These are phyloP conservation scores for Paramecium biaurelia DNA, from an alignment of 73 alveolate species.

Conservation along the genomic window DNA sequence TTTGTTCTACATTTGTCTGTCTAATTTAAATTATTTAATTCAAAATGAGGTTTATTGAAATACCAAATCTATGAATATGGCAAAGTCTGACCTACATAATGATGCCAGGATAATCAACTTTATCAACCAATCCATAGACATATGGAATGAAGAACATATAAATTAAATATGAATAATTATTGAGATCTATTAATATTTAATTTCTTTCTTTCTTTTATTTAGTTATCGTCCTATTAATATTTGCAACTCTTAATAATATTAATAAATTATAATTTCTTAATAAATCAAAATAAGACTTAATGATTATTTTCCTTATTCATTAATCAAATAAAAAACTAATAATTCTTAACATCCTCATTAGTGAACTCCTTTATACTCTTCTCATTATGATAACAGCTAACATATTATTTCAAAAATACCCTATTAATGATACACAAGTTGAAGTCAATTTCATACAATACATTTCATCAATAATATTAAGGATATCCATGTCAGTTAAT, in stretches of 20 bases:
- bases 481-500: conserved; percentile 4
- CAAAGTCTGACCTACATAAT: no score
- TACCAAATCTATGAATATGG: conserved; percentile 64
- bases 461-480: neutral
- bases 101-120: no score
- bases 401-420: neutral
- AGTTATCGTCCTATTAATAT: no score
- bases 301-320: neutral
- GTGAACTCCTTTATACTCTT: neutral
- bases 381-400: conserved; percentile 30
- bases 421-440: neutral
- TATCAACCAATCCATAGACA: no score
- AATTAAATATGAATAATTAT: no score
- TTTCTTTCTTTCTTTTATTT: no score
- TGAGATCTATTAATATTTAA: no score
- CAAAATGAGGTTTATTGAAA: no score
- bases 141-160: no score
- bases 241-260: no score
- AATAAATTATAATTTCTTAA: neutral
- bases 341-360: neutral
- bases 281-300: neutral
- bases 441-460: neutral
- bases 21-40: conserved; percentile 82
- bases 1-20: conserved; percentile 85
- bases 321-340: neutral